Conservation (phyloP, 768 basidiomycete species). For the Leccinum rimulosum region DNA sequence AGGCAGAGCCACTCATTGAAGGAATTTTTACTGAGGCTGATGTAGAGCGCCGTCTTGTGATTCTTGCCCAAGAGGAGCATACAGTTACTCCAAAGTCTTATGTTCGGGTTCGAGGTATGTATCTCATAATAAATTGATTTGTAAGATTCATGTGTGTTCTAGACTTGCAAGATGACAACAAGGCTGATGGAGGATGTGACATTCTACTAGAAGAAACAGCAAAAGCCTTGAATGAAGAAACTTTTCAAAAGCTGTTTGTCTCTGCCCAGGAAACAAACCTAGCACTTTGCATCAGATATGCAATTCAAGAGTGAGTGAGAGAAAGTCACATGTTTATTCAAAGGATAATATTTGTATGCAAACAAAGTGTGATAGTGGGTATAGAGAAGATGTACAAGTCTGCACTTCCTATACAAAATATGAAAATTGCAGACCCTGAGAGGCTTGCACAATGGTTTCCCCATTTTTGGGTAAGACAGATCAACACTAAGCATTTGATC, state of each 20-base stretch:
- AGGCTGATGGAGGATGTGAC: background rate
- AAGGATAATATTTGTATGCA: background rate
- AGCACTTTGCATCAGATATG: conserved; percentile 6
- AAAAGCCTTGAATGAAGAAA: background rate
- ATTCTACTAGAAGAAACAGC: background rate
- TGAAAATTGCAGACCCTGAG: background rate
- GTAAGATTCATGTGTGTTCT: background rate
- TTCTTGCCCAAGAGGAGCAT: background rate
- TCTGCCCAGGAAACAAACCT: conserved; percentile 9
- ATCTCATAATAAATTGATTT: background rate
- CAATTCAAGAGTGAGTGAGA: background rate
- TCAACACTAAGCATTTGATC: no score
- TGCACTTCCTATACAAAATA: background rate
- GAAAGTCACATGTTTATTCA: background rate
- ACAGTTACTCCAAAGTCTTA: background rate
- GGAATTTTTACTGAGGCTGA: background rate
- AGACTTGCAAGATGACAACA: background rate
- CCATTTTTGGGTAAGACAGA: background rate
- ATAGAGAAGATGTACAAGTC: background rate
- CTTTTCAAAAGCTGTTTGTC: conserved; percentile 3
- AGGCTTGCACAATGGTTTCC: background rate
- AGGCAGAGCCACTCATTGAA: background rate
- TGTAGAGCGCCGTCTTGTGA: background rate
- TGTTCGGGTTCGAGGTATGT: background rate
- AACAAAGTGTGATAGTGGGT: background rate